These are phyloP conservation scores for Amylostereum areolatum DNA, from an alignment of 1,284 basidiomycete genomes.

Conservation along the genomic window DNA sequence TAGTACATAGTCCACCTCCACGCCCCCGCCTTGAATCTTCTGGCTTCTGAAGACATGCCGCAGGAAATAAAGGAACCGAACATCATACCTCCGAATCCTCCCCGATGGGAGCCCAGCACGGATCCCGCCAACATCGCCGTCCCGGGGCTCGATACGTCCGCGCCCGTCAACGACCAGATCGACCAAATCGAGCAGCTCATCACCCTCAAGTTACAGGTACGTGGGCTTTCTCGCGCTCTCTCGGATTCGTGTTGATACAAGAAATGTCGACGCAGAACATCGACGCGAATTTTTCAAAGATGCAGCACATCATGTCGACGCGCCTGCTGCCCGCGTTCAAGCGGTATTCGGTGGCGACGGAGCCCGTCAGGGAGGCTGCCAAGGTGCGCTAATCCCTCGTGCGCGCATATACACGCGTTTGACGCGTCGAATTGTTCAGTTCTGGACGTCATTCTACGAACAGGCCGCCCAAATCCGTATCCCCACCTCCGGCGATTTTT, in stretches of 20 bases:
- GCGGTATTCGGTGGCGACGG: slow-evolving; percentile 79
- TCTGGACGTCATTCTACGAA: slow-evolving; percentile 96
- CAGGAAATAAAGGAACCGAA: too few species aligned
- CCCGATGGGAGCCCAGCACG: slow-evolving; percentile 54
- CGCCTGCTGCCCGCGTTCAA: slow-evolving; percentile 85
- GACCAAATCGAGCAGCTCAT: slow-evolving; percentile 96
- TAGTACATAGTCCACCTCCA: too few species aligned
- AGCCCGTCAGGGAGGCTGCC: slow-evolving; percentile 84
- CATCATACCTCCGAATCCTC: too few species aligned
- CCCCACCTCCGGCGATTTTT: slow-evolving; percentile 63
- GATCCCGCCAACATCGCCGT: slow-evolving; percentile 63
- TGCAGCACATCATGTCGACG: slow-evolving; percentile 82
- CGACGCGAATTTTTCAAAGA: slow-evolving; percentile 89
- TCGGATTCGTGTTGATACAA: not conserved
- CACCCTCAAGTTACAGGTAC: slow-evolving; percentile 78
- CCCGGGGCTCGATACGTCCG: slow-evolving; percentile 69
- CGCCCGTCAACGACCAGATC: slow-evolving; percentile 78
- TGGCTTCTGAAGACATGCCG: too few species aligned
- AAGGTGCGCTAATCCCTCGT: slow-evolving; percentile 45
- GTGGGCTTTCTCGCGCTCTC: slow-evolving; percentile 10
- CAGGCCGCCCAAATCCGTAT: slow-evolving; percentile 84
- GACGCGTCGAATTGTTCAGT: slow-evolving; percentile 36
- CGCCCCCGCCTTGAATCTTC: too few species aligned
- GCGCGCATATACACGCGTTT: not conserved
- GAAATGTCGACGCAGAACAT: slow-evolving; percentile 57